Evolutionary conservation across 768 basidiomycete species (phyloP), one percentile per base, ranked within the genome.

Genomic region (Mycena latifolia): DNA sequence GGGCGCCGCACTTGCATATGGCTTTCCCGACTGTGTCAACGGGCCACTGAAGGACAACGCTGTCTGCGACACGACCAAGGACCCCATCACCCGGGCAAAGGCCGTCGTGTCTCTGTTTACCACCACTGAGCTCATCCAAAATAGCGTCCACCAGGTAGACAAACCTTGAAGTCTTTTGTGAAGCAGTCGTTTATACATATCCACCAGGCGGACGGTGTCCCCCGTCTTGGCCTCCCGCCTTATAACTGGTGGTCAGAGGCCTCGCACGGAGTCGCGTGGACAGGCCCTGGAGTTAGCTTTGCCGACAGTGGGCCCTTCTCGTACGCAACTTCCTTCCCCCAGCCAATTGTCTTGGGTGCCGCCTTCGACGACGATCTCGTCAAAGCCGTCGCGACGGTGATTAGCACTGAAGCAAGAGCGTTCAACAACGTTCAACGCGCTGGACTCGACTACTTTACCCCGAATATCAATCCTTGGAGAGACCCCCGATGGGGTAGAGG

Each of bases 171-270:
- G 5, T 6, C 31, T 33, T 39, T 3, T 18, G 4, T 14, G 37
- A 39, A 17, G 14, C 37, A 39, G 37, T 35, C 33, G 33, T 39
- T 39, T 18, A 10, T 14, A 18, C 37, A 18, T 39, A 5, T 39
- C 3, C 15, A 33, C 5, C 31, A 39, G 3, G 79, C 85, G 3
- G 83, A 84, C 18, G 88, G 86, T 48, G 86, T 88, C n/a, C 77
- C 86, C 54, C 83, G 86, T n/a, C 79, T 88, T 0, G 87, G 86
- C 15, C 73, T 89, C 28, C 86, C 86, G 11, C 70, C 81, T 7
- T 89, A 89, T 61, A 79, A 87, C 58, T 88, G 87, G 86, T 89
- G 88, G 87, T 46, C 84, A 33, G 87, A 89, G 77, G 87, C 24
- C 8, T 67, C 85, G 82, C 88, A 89, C 53, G 88, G 88, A 28